These are phyloP conservation scores for Phaffia australis DNA, from an alignment of 768 basidiomycete species.

Conservation along the genomic window DNA sequence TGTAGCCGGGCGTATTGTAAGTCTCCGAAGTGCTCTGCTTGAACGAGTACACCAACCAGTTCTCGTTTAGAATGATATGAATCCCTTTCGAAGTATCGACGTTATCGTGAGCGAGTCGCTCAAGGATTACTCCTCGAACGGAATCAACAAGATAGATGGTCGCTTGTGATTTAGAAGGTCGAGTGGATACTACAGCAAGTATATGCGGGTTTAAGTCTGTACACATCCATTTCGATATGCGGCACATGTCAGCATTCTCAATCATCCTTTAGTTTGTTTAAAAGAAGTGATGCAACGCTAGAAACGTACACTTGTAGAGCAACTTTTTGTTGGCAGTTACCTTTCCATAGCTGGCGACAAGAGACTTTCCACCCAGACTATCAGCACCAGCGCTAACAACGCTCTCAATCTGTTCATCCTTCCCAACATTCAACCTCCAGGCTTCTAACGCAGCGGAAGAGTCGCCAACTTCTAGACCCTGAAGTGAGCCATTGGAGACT, in stretches of 20 bases:
- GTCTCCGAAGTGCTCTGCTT: slow-evolving; percentile 49
- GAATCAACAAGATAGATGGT: slow-evolving; percentile 68
- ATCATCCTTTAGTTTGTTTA: too few species aligned
- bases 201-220: slow-evolving; percentile 66
- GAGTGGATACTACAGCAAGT: slow-evolving; percentile 44
- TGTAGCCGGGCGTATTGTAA: slow-evolving; percentile 52
- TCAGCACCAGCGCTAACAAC: slow-evolving; percentile 42
- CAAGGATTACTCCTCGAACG: slow-evolving; percentile 64
- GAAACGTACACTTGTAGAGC: slow-evolving; percentile 61
- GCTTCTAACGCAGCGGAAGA: background rate
- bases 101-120: slow-evolving; percentile 50
- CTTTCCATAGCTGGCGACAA: slow-evolving; percentile 66
- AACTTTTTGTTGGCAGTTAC: slow-evolving; percentile 79
- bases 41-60: slow-evolving; percentile 86
- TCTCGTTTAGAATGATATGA: slow-evolving; percentile 62
- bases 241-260: background rate
- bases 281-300: too few species aligned
- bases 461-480: slow-evolving; percentile 11
- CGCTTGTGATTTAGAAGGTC: slow-evolving; percentile 40
- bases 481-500: background rate
- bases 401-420: slow-evolving; percentile 50
- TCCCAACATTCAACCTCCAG: slow-evolving; percentile 54
- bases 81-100: slow-evolving; percentile 34
- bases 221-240: background rate
- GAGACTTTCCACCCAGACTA: slow-evolving; percentile 25